Evolutionary conservation across 129 eudicot species (phyloP).

Genomic region (Lactuca sativa): DNA sequence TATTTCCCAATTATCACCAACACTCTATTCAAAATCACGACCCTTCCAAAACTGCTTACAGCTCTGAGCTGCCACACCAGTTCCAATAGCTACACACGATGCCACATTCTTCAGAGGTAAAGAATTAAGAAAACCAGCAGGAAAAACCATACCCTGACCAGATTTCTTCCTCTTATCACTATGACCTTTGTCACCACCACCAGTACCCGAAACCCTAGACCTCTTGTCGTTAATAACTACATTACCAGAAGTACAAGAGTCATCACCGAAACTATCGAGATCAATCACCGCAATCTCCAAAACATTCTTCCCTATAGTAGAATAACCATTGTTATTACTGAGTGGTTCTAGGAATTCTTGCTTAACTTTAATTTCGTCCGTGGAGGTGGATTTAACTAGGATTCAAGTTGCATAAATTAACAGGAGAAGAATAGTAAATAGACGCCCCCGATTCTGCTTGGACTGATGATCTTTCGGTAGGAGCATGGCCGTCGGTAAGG

Average conservation of each 20-base stretch:
- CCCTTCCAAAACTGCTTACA: slow-evolving; percentile 84
- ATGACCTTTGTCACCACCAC: background rate
- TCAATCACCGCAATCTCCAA: slow-evolving; percentile 32
- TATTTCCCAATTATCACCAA: slow-evolving; percentile 42
- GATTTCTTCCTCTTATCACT: slow-evolving; percentile 34
- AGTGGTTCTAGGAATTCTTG: slow-evolving; percentile 18
- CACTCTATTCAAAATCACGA: slow-evolving; percentile 58
- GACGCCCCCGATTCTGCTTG: background rate
- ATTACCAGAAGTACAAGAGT: slow-evolving; percentile 20
- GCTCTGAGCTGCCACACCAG: slow-evolving; percentile 3
- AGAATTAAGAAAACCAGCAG: slow-evolving; percentile 70
- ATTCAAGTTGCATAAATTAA: background rate
- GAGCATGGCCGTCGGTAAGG: no score
- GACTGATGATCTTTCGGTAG: background rate
- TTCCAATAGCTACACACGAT: slow-evolving; percentile 13
- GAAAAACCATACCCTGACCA: slow-evolving; percentile 32
- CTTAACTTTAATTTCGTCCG: slow-evolving; percentile 35
- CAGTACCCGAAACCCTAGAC: slow-evolving; percentile 24
- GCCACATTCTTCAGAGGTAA: slow-evolving; percentile 38
- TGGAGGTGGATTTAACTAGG: slow-evolving; percentile 18
- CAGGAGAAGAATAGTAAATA: background rate
- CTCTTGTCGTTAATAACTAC: slow-evolving; percentile 22
- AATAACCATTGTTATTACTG: background rate
- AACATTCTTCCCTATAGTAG: background rate
- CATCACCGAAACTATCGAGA: slow-evolving; percentile 40